Conservation (phyloP, 106 monocot genomes). For the Apostasia shenzhenica region DNA sequence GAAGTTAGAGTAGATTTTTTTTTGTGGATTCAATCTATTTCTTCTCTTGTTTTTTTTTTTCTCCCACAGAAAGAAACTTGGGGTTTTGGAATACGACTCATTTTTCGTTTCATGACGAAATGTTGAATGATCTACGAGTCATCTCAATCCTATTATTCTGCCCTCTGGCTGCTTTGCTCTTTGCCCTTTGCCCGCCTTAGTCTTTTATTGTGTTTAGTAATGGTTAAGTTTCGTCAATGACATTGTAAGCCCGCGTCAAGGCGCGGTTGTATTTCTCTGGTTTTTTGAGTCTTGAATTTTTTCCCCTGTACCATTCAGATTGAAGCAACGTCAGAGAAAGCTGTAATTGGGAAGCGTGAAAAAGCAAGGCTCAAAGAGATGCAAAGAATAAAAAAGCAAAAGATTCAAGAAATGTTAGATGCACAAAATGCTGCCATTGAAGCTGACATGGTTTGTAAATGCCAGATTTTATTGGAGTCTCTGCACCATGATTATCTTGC, state of each 20-base stretch:
- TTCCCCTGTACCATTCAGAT: slow-evolving; percentile 19
- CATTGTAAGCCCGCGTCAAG: neutral
- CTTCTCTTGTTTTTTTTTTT: neutral
- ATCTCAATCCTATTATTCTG: too few relatives aligned
- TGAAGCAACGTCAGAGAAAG: slow-evolving; percentile 14
- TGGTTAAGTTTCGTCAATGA: neutral
- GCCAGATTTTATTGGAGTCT: neutral
- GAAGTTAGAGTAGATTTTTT: neutral
- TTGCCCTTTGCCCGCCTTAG: neutral
- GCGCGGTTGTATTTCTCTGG: neutral
- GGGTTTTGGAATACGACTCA: neutral
- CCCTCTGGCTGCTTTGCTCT: neutral
- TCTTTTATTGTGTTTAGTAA: neutral
- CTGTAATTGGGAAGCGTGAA: slow-evolving; percentile 48
- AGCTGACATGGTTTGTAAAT: slow-evolving; percentile 65
- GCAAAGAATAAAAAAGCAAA: slow-evolving; percentile 65
- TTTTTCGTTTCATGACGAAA: too few relatives aligned
- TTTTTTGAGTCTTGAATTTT: neutral
- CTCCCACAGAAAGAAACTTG: neutral
- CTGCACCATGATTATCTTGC: neutral
- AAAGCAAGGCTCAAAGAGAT: slow-evolving; percentile 60
- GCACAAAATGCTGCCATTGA: slow-evolving; percentile 73
- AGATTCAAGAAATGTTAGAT: slow-evolving; percentile 64
- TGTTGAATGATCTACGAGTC: too few relatives aligned
- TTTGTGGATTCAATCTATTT: neutral